These are phyloP conservation scores for Magnolia kwangsiensis DNA, from an alignment of 164 flowering plant genomes.

Conservation along the genomic window DNA sequence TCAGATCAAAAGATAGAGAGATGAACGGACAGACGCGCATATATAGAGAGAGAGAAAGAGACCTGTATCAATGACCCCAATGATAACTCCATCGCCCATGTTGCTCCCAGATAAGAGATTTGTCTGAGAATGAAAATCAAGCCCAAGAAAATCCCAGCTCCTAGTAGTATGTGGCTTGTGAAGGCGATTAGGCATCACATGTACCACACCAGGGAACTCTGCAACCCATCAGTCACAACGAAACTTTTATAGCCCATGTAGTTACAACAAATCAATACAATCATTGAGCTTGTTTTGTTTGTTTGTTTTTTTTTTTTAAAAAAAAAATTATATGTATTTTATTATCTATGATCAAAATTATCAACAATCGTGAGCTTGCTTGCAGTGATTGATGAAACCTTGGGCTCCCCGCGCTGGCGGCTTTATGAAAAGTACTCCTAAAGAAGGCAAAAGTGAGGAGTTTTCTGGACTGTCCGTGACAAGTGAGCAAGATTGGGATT, in stretches of 20 bases:
- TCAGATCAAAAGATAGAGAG: not conserved
- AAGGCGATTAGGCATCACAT: constrained; percentile 30
- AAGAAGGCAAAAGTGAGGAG: too few species aligned
- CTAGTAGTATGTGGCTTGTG: constrained; percentile 44
- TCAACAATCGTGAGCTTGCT: too few species aligned
- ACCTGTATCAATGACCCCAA: constrained; percentile 57
- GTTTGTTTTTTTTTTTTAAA: too few species aligned
- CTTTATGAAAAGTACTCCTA: too few species aligned
- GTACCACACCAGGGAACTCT: constrained; percentile 42
- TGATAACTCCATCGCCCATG: constrained; percentile 38
- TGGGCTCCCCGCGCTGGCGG: too few species aligned
- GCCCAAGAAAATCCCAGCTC: constrained; percentile 56
- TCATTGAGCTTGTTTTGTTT: too few species aligned
- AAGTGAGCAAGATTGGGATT: too few species aligned
- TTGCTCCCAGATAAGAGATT: constrained; percentile 22
- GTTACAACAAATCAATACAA: not conserved
- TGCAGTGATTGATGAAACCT: too few species aligned
- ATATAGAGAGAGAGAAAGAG: not conserved
- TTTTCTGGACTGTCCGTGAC: too few species aligned
- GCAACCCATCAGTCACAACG: not conserved
- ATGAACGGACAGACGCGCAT: constrained; percentile 10
- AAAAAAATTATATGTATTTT: too few species aligned
- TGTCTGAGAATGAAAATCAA: constrained; percentile 15
- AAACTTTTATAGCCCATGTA: not conserved
- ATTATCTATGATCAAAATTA: too few species aligned